Evolutionary conservation across 305 asterid species (phyloP), one percentile per base, ranked within the genome.

Genomic region (Plantago rigida): DNA sequence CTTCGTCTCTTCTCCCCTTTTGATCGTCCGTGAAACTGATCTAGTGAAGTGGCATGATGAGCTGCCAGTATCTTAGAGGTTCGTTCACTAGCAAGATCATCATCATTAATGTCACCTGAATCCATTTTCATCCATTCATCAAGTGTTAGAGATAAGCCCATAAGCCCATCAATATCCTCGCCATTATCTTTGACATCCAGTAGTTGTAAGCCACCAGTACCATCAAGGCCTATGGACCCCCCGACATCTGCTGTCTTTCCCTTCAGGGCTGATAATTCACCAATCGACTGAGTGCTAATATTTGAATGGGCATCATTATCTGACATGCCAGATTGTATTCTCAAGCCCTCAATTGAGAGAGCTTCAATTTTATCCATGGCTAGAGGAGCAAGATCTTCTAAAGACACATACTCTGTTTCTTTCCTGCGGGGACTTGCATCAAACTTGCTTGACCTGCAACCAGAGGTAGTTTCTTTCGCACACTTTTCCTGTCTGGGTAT

Each of bases 331-430:
- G 95, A 81, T 71, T 89, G 97, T 74, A 92, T 92, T 69, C 93
- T 82, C 85, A 92, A 80, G 47, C 97, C 97, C 79, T 92, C 97
- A 9, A 92, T 64, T 22, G 95, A 79, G 72, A 92, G 95, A 69
- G 96, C 96, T 82, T 92, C 99, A 11, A 92, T 89, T 73, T 92
- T 89, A 49, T 92, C 95, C 89, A 89, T 89, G 52, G 99, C 99
- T 62, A 89, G 73, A 45, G 99, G 99, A 76, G 99, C 97, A 58
- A 92, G 89, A 71, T 85, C 97, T 64, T 85, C 95, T 56, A 92
- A 73, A 62, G 91, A 78, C 59, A 85, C 91, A 41, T 81, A 89
- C 70, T 89, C 99, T 0, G 82, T 45, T 34, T 78, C 81, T 61
- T 74, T 72, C 36, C 75, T 63, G 47, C 19, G 59, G 19, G 81